A percentile compares a stretch with the other conserved stretches of the same genome.
Evolutionary conservation across 2,329 filamentous ascomycete genomes (phyloP).

Genomic region (Fusarium verticillioides): DNA sequence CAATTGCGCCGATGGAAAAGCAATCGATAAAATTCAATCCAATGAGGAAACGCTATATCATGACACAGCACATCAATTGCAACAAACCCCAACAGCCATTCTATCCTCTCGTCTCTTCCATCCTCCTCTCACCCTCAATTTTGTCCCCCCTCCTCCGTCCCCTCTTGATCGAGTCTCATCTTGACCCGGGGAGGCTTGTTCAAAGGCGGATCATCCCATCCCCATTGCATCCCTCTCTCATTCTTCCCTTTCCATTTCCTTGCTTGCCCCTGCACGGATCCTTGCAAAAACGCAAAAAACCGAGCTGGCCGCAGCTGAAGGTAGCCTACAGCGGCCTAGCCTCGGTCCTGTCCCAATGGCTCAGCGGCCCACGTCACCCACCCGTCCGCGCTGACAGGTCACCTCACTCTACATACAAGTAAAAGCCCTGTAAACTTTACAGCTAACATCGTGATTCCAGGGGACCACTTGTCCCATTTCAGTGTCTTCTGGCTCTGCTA

Average conservation of each 20-base stretch:
- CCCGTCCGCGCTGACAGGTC: constrained; percentile 42
- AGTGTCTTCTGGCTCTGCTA: constrained; percentile 5
- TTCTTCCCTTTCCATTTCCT: constrained; percentile 12
- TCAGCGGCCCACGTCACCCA: constrained; percentile 45
- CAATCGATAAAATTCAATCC: background rate
- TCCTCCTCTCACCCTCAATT: constrained; percentile 18
- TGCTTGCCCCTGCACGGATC: constrained; percentile 28
- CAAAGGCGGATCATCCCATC: constrained; percentile 29
- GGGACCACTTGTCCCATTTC: constrained; percentile 19
- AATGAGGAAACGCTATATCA: background rate
- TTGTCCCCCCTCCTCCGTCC: background rate
- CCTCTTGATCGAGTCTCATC: constrained; percentile 36
- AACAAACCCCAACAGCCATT: background rate
- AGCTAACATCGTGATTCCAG: constrained; percentile 33
- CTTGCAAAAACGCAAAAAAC: constrained; percentile 15
- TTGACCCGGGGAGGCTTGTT: constrained; percentile 27
- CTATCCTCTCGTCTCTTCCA: background rate
- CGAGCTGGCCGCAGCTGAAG: background rate
- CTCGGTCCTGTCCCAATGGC: constrained; percentile 20
- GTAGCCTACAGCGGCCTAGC: background rate
- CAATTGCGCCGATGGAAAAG: constrained; percentile 3
- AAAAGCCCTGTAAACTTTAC: background rate
- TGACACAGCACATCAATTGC: background rate
- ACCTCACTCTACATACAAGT: background rate
- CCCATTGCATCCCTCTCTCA: background rate